Base-by-base conservation (phyloP, 176 grass and related monocot species). In the Phoenix dactylifera region DNA sequence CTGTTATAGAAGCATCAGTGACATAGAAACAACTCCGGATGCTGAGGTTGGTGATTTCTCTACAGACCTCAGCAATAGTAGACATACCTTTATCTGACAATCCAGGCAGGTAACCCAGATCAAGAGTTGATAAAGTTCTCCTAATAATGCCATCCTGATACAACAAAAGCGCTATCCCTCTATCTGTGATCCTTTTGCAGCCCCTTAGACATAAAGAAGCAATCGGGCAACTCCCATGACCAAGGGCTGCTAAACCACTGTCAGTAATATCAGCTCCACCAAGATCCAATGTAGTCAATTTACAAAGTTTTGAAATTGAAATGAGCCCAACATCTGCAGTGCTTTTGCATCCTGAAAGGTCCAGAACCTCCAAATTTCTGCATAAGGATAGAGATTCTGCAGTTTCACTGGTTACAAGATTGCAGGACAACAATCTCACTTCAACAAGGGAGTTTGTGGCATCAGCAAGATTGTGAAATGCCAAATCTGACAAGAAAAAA, bases 231-330 rank as follows among this genome's bases (percentile, higher is more conserved):
- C 26, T 58, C 18, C 83, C 79, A 60, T 67, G 68, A 63, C 81
- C 87, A 15, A 97, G 83, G 57, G 92, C 78, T 22, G 80, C 80
- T 69, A 97, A 76, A 65, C 87, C 87, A 0, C 15, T 63, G 64
- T 97, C 92, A 1, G 87, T 97, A 67, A 97, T 88, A 39, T 97
- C 92, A 68, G 81, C 68, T 54, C 92, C 87, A 62, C 75, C 66
- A 50, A 97, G 79, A 79, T 97, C 84, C 73, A 97, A 67, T 58
- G 75, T 66, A 49, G 72, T 80, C 77, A 97, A 29, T 71, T 76
- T 85, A 57, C 70, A 67, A 75, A 97, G 84, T 54, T 80, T 71
- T 1, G 87, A 88, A 72, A 97, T 78, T 54, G 87, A 85, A 72
- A 63, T 65, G 75, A 97, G 63, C 49, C 92, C 92, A 22, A 62